Percentiles rank a stretch among this genome's conserved stretches.
Evolutionary conservation across 495 filamentous ascomycete genomes (phyloP).

Genomic region (Aspergillus cristatus): DNA sequence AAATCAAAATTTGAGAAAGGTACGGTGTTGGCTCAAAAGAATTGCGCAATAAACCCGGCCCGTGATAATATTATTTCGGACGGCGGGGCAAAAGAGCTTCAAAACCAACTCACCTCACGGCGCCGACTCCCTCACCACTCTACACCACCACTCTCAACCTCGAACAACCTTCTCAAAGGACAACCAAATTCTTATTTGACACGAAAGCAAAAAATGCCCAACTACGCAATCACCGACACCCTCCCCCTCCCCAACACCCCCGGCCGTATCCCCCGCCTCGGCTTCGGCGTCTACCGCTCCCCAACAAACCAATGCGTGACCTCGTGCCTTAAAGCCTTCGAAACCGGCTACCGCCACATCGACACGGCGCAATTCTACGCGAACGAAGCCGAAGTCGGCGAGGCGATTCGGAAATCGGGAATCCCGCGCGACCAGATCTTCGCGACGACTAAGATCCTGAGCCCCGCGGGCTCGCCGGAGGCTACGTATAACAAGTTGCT

Average conservation of each 20-base stretch:
- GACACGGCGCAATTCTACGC: conserved; percentile 64
- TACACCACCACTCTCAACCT: too few relatives aligned
- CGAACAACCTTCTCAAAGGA: too few relatives aligned
- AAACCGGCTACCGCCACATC: conserved; percentile 60
- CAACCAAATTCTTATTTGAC: conserved; percentile 2
- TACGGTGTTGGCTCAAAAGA: too few relatives aligned
- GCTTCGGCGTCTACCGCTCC: conserved; percentile 65
- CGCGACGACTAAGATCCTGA: conserved; percentile 59
- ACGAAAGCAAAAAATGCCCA: conserved; percentile 17
- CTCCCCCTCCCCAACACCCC: conserved; percentile 46
- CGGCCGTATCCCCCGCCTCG: conserved; percentile 54
- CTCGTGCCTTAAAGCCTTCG: conserved; percentile 52
- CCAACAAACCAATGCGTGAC: conserved; percentile 39
- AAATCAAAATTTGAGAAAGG: too few relatives aligned
- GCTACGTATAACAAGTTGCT: conserved; percentile 48
- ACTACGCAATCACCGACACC: conserved; percentile 40
- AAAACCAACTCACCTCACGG: background rate
- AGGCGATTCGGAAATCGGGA: conserved; percentile 45
- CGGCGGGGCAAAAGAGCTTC: conserved; percentile 1
- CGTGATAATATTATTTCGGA: conserved; percentile 4
- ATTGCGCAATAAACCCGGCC: too few relatives aligned
- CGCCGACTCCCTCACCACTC: background rate
- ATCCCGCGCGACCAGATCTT: conserved; percentile 51
- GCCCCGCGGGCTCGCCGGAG: conserved; percentile 45
- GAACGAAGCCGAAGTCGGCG: conserved; percentile 59